Percentiles rank a stretch among this genome's conserved stretches.
phyloP scores from a whole-genome alignment of 139 green algal species.

The Micractinium conductrix region DNA sequence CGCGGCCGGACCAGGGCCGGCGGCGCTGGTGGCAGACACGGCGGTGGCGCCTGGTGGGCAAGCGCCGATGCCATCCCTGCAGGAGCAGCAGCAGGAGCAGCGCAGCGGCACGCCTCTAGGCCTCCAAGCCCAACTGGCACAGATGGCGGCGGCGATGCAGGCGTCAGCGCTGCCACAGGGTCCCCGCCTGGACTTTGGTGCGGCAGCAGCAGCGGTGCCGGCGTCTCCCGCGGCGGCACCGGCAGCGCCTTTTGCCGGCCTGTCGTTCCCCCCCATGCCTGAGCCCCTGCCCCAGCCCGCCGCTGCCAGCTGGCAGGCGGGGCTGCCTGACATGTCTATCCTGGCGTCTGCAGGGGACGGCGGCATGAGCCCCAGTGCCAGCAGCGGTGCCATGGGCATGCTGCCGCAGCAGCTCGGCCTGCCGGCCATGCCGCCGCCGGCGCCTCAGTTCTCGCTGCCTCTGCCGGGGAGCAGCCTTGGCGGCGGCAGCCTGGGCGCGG shows the following conservation, averaged over 20 bases:
- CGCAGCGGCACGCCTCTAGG: not conserved
- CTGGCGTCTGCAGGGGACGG: too few relatives aligned
- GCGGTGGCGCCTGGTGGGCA: not conserved
- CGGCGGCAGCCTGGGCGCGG: not conserved
- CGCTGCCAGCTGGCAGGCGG: not conserved
- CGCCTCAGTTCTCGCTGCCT: not conserved
- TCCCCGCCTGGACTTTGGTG: not conserved
- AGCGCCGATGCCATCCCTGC: not conserved
- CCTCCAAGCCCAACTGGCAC: too few relatives aligned
- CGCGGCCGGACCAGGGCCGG: conserved; percentile 10
- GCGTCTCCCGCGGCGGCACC: too few relatives aligned
- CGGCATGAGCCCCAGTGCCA: not conserved
- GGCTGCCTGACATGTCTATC: too few relatives aligned
- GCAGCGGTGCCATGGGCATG: not conserved
- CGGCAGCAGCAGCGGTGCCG: too few relatives aligned
- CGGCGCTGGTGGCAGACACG: not conserved
- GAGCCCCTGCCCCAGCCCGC: not conserved
- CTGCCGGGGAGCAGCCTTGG: too few relatives aligned
- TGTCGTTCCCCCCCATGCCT: too few relatives aligned
- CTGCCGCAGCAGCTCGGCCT: not conserved
- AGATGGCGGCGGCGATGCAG: too few relatives aligned
- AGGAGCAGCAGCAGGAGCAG: not conserved
- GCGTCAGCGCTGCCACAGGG: not conserved
- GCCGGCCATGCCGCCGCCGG: not conserved
- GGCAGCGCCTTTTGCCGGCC: too few relatives aligned